Conservation (phyloP, 2,329 filamentous ascomycete genomes). For the Fusarium sp. region DNA sequence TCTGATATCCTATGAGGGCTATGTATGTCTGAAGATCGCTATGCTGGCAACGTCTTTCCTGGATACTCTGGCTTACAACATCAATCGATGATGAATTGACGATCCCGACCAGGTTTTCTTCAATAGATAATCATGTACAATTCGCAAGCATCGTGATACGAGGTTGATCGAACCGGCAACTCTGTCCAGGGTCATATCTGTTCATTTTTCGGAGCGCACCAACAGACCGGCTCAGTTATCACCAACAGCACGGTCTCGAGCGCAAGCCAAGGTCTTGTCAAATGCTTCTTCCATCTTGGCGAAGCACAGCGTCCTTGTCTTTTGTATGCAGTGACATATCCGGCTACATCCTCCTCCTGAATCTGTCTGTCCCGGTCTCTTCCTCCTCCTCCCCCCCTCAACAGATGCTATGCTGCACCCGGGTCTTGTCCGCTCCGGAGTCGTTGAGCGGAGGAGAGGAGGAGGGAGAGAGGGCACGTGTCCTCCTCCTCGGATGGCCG, state of each 20-base stretch:
- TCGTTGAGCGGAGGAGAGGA: constrained; percentile 5
- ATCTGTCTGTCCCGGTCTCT: neutral
- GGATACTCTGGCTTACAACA: too few species aligned
- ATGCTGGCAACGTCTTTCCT: too few species aligned
- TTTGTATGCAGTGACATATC: too few species aligned
- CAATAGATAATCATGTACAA: neutral
- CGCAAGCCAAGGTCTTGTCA: constrained; percentile 35
- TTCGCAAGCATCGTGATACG: neutral
- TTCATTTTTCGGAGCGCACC: constrained; percentile 11
- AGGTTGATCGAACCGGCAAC: too few species aligned
- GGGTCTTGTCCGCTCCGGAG: constrained; percentile 22
- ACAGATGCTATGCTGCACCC: constrained; percentile 8
- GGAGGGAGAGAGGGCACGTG: constrained; percentile 26
- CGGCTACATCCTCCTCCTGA: too few species aligned
- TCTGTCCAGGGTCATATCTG: neutral
- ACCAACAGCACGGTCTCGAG: constrained; percentile 6
- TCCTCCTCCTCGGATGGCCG: constrained; percentile 13
- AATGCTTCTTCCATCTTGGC: constrained; percentile 37
- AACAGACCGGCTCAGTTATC: constrained; percentile 5
- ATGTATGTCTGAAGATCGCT: too few species aligned
- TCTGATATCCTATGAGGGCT: too few species aligned
- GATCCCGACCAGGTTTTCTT: neutral
- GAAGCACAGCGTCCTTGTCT: neutral
- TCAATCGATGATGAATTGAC: neutral
- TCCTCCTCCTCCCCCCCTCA: constrained; percentile 2